phyloP scores from a whole-genome alignment of 2,329 filamentous ascomycete genomes.

The Diaporthe destruens region DNA sequence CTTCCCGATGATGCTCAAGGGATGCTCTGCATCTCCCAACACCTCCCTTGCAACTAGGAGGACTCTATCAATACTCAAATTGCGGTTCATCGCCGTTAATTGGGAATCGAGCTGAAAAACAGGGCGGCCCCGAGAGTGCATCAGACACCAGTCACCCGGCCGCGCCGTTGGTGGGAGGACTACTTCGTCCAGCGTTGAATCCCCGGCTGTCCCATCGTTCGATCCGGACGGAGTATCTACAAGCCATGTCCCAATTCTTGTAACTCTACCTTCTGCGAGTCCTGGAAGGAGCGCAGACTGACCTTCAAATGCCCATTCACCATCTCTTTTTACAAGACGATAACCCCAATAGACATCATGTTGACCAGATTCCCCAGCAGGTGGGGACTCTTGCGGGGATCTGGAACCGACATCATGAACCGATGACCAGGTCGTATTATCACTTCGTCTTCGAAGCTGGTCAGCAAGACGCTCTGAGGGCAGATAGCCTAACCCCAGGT shows the following conservation, averaged over 20 bases:
- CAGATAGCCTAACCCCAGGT: not conserved
- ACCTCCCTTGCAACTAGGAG: not conserved
- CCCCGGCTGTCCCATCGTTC: not conserved
- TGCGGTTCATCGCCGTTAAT: not conserved
- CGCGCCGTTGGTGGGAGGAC: not conserved
- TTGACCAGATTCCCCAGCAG: not conserved
- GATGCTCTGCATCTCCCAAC: not conserved
- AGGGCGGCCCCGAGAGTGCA: conserved; percentile 1
- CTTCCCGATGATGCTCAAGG: not conserved
- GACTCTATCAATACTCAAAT: not conserved
- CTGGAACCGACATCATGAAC: too few species aligned
- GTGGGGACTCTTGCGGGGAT: not conserved
- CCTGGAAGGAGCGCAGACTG: not conserved
- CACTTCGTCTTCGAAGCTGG: not conserved
- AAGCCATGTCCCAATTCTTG: not conserved
- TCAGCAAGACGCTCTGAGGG: not conserved
- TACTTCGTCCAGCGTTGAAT: not conserved
- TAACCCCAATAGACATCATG: not conserved
- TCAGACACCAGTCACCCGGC: not conserved
- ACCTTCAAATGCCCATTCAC: not conserved
- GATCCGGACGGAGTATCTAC: not conserved
- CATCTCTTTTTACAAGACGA: not conserved
- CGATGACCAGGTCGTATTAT: not conserved
- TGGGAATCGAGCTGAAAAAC: not conserved
- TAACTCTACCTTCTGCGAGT: not conserved